Evolutionary conservation across 768 basidiomycete species (phyloP).

Genomic region (Leccinellum luteum): DNA sequence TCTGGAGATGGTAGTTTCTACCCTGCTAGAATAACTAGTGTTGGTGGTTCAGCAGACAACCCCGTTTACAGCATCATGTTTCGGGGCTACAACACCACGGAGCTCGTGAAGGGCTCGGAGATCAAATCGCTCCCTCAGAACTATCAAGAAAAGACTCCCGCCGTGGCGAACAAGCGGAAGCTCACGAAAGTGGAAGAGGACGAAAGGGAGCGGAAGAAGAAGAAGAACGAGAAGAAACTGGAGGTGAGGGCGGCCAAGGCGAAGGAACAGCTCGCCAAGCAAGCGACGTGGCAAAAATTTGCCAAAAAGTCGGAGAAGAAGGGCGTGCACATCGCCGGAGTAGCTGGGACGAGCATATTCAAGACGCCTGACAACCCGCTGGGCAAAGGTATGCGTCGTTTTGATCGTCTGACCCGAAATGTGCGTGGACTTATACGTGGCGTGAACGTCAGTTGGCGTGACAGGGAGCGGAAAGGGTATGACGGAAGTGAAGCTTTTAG

Average conservation of each 20-base stretch:
- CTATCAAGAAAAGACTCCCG: constrained; percentile 41
- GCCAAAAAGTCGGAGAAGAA: constrained; percentile 94
- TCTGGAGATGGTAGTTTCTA: constrained; percentile 84
- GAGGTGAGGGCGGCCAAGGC: constrained; percentile 82
- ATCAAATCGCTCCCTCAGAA: constrained; percentile 68
- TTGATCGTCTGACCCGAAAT: background rate
- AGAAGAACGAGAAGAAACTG: constrained; percentile 92
- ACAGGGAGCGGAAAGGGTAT: constrained; percentile 88
- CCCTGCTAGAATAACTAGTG: constrained; percentile 81
- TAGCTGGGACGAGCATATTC: constrained; percentile 88
- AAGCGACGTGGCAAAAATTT: constrained; percentile 92
- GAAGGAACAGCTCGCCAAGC: constrained; percentile 82
- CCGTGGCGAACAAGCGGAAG: constrained; percentile 68
- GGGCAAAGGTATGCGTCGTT: constrained; percentile 64
- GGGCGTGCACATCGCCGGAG: constrained; percentile 86
- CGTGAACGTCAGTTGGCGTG: constrained; percentile 65
- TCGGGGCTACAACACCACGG: constrained; percentile 90
- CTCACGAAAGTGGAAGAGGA: constrained; percentile 78
- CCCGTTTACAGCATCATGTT: constrained; percentile 87
- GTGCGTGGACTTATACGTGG: constrained; percentile 13
- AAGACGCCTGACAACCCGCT: constrained; percentile 91
- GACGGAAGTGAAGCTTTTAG: constrained; percentile 66
- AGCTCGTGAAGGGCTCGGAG: constrained; percentile 70
- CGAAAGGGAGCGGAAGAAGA: constrained; percentile 86
- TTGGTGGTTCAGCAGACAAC: constrained; percentile 80